Base-by-base conservation (phyloP, 371 early-diverging fungal genomes). In the Capniomyces stellatus region DNA sequence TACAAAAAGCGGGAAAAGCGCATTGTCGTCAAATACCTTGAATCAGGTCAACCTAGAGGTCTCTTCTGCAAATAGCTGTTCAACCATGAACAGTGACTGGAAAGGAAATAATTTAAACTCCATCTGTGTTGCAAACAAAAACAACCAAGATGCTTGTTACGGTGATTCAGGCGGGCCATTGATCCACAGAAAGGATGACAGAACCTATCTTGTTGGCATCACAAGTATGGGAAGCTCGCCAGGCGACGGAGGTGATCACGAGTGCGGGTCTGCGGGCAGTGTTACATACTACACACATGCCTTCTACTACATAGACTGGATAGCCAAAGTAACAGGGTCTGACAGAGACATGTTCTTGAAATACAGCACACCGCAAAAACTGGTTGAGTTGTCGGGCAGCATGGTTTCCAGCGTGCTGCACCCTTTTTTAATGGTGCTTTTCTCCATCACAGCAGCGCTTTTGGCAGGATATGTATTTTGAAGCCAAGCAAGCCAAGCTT, bases 101-200 rank as follows among this genome's bases (percentile, higher is more conserved):
- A 24, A 6, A 21, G 4, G 24, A 2, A 49, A 49, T 27, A 18
- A 30, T 27, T 3, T 8, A 3, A n/a, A 29, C 6, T 22, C 18
- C n/a, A n/a, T 25, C 4, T 29, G 29, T 49, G 25, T 30, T 27
- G 28, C 28, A 18, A 29, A 24, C 28, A n/a, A 25, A 24, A 30
- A 30, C 10, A 69, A 67, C 18, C 46, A 56, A 0, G 72, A 69
- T 27, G 67, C 72, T 1, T 72, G 72, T 41, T 66, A 61, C 2
- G 72, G 72, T 27, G 72, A 72, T 27, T 70, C 71, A 8, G 72
- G 72, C 2, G 72, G 72, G 6, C 72, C 72, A 0, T 40, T 72
- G 52, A 53, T 67, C 21, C 62, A 64, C 51, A 31, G 18, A 28
- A 30, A 61, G n/a, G 30, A 28, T n/a, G 35, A 15, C 15, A 35